These are phyloP conservation scores for Pseudogymnoascus sp. DNA, from an alignment of 2,329 filamentous ascomycete species.

Conservation along the genomic window DNA sequence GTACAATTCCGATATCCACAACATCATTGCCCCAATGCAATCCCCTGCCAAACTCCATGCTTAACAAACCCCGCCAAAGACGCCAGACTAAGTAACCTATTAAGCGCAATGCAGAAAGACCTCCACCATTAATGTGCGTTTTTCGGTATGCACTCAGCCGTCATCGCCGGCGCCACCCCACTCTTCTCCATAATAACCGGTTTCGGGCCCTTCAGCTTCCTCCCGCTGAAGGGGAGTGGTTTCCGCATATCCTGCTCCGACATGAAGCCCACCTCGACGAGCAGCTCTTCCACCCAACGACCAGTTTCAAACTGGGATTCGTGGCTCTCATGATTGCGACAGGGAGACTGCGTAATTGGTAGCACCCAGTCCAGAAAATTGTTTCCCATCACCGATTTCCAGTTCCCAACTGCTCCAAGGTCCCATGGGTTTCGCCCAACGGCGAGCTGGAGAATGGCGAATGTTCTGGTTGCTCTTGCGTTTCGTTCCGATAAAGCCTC, in stretches of 20 bases:
- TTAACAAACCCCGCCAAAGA: not conserved
- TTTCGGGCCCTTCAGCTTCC: not conserved
- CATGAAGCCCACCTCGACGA: slow-evolving; percentile 23
- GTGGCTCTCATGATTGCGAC: slow-evolving; percentile 57
- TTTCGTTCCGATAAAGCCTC: slow-evolving; percentile 21
- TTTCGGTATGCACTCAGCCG: not conserved
- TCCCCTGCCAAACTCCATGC: not conserved
- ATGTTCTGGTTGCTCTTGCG: slow-evolving; percentile 51
- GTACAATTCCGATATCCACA: slow-evolving; percentile 2
- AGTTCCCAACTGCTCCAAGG: slow-evolving; percentile 62
- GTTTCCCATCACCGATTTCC: slow-evolving; percentile 72
- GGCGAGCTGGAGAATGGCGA: slow-evolving; percentile 69
- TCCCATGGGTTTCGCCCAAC: slow-evolving; percentile 83
- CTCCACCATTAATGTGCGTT: not conserved
- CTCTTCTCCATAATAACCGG: not conserved
- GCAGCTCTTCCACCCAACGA: slow-evolving; percentile 50
- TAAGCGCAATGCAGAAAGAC: not conserved
- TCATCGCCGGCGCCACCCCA: not conserved
- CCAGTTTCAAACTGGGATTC: slow-evolving; percentile 65
- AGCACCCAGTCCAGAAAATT: slow-evolving; percentile 70
- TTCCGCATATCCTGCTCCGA: slow-evolving; percentile 9
- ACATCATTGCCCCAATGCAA: not conserved
- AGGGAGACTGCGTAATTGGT: slow-evolving; percentile 69
- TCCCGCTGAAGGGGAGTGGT: not conserved
- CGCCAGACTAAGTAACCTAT: not conserved